Conservation (phyloP, 805 yeast genomes). For the Yarrowia deformans region DNA sequence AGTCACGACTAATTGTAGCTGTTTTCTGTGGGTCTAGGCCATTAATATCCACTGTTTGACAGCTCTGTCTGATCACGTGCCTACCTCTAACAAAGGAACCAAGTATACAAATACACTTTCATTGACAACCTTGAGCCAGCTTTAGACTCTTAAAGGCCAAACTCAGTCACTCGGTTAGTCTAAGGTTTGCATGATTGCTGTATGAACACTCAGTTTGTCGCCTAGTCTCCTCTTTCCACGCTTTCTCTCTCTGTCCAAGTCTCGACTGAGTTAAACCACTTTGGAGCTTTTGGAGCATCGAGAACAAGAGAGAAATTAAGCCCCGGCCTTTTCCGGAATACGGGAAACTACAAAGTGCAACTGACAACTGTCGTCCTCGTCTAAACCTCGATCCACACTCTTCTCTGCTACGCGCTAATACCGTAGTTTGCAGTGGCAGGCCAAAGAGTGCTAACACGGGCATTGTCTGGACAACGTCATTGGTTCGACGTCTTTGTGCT, state of each 20-base stretch:
- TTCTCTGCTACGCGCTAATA: no score
- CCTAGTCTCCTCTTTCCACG: background rate
- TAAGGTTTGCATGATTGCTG: slow-evolving; percentile 7
- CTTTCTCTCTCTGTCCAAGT: no score
- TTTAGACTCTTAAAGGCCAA: background rate
- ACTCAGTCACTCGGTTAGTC: slow-evolving; percentile 8
- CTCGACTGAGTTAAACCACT: background rate
- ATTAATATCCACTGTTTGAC: background rate
- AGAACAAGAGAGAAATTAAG: background rate
- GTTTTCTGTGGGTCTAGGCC: background rate
- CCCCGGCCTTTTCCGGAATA: slow-evolving; percentile 4
- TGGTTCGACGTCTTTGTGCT: background rate
- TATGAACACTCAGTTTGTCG: no score
- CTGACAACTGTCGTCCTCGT: no score
- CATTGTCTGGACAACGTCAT: background rate
- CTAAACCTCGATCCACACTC: no score
- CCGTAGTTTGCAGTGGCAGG: slow-evolving; percentile 1
- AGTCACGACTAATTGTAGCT: background rate
- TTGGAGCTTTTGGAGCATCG: background rate
- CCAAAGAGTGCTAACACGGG: slow-evolving; percentile 6
- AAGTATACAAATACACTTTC: slow-evolving; percentile 1
- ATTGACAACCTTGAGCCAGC: background rate
- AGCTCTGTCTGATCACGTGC: slow-evolving; percentile 6
- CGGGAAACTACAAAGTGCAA: background rate
- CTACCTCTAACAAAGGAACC: background rate